These are phyloP conservation scores for Cotoneaster glaucophyllus DNA, from an alignment of 306 rosid species.

Conservation along the genomic window DNA sequence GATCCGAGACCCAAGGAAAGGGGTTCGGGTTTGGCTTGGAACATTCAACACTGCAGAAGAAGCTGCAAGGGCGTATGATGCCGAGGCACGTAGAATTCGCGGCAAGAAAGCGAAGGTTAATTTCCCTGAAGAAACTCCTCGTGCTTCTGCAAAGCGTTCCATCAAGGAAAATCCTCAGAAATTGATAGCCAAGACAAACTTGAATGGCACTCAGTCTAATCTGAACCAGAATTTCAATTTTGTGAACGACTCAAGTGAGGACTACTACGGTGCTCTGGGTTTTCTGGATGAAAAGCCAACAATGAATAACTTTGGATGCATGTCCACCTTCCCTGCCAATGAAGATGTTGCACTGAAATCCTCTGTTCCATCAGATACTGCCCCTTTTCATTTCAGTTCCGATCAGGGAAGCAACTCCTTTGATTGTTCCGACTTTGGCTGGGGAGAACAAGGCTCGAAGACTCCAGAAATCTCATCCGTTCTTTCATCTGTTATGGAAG, in stretches of 20 bases:
- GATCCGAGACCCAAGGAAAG: conserved; percentile 94
- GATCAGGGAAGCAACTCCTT: conserved; percentile 83
- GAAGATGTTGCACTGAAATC: conserved; percentile 28
- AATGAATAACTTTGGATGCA: conserved; percentile 38
- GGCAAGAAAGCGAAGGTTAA: conserved; percentile 95
- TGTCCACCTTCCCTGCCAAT: conserved; percentile 30
- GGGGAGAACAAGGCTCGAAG: conserved; percentile 64
- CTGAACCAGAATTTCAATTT: conserved; percentile 33
- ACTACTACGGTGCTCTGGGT: conserved; percentile 31
- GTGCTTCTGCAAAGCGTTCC: conserved; percentile 30
- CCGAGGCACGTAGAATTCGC: conserved; percentile 89
- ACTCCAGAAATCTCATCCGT: conserved; percentile 83
- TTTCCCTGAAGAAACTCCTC: conserved; percentile 65
- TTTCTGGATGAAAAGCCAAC: conserved; percentile 68
- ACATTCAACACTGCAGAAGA: conserved; percentile 97
- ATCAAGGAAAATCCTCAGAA: conserved; percentile 39
- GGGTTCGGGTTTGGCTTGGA: conserved; percentile 98
- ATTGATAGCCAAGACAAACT: conserved; percentile 28
- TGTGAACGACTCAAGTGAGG: conserved; percentile 33
- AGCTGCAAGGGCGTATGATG: conserved; percentile 96
- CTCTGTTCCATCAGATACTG: conserved; percentile 24
- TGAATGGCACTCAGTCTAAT: conserved; percentile 34
- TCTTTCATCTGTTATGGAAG: conserved; percentile 41
- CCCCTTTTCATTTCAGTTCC: conserved; percentile 43
- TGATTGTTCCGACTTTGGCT: conserved; percentile 63